A percentile compares a stretch with the other conserved stretches of the same genome.
These are phyloP conservation scores for Globisporangium splendens DNA, from an alignment of 352 stramenopile genomes.

Conservation along the genomic window DNA sequence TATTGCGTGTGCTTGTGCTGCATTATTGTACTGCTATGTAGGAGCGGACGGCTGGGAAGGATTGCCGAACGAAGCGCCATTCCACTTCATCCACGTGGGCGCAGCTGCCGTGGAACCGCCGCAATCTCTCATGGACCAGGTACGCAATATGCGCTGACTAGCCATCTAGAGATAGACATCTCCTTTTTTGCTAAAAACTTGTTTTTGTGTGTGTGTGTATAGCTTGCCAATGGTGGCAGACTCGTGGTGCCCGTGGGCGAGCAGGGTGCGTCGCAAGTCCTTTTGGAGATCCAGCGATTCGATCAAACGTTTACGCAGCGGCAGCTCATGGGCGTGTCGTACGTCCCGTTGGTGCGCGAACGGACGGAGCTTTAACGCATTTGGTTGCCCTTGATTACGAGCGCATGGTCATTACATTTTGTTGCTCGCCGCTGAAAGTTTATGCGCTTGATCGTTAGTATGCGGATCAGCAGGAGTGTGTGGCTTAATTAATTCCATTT, in stretches of 20 bases:
- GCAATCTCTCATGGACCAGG: slow-evolving; percentile 84
- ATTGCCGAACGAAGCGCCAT: slow-evolving; percentile 85
- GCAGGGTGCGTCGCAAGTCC: slow-evolving; percentile 51
- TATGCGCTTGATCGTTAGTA: no score
- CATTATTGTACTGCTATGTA: slow-evolving; percentile 10
- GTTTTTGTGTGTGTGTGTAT: not conserved
- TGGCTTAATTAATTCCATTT: no score
- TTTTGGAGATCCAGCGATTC: slow-evolving; percentile 72
- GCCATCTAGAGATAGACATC: not conserved
- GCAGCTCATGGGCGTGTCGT: slow-evolving; percentile 69
- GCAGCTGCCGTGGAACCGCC: slow-evolving; percentile 90
- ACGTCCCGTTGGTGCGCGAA: slow-evolving; percentile 71
- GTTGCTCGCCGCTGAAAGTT: not conserved
- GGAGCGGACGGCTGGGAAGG: slow-evolving; percentile 92
- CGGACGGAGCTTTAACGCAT: slow-evolving; percentile 28
- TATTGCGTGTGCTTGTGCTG: no score
- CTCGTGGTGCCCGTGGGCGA: slow-evolving; percentile 92
- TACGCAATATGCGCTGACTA: slow-evolving; percentile 19
- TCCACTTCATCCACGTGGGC: slow-evolving; percentile 97
- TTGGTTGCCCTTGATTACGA: not conserved
- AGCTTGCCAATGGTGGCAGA: slow-evolving; percentile 74
- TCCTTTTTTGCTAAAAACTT: not conserved
- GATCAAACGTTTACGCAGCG: slow-evolving; percentile 38
- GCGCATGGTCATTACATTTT: no score
- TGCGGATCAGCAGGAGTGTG: no score